Evolutionary conservation across 2,329 filamentous ascomycete genomes (phyloP).

Genomic region (Ceratocystis eucalypticola): DNA sequence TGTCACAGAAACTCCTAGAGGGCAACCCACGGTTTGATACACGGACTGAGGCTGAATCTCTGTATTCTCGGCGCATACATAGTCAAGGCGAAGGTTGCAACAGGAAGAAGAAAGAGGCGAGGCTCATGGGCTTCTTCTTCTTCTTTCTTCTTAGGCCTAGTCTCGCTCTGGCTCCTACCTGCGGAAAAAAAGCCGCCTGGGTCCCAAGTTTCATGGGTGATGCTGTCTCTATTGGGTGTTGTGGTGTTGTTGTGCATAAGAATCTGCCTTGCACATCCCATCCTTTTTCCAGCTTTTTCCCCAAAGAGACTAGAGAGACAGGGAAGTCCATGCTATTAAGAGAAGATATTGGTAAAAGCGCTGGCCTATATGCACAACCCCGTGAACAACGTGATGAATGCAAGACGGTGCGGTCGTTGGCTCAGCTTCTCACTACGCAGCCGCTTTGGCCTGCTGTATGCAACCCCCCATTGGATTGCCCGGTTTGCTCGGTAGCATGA

Average conservation of each 20-base stretch:
- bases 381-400: background rate
- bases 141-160: too few relatives aligned
- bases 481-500: background rate
- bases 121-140: background rate
- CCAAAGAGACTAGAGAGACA: background rate
- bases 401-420: background rate
- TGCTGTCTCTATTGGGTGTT: background rate
- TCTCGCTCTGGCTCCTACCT: too few relatives aligned
- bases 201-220: background rate
- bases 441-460: background rate
- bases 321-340: background rate
- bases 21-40: background rate
- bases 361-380: background rate
- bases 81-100: background rate
- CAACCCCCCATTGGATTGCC: background rate
- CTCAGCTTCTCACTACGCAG: background rate
- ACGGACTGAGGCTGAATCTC: background rate
- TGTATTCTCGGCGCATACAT: background rate
- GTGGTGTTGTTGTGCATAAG: background rate
- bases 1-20: background rate
- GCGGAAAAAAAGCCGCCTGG: background rate
- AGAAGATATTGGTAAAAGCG: background rate
- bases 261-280: conserved; percentile 6
- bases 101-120: background rate
- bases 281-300: background rate